Percentiles rank a stretch among this genome's conserved stretches.
Evolutionary conservation across 169 alveolate species (phyloP).

Genomic region (Plasmodium yoelii): DNA sequence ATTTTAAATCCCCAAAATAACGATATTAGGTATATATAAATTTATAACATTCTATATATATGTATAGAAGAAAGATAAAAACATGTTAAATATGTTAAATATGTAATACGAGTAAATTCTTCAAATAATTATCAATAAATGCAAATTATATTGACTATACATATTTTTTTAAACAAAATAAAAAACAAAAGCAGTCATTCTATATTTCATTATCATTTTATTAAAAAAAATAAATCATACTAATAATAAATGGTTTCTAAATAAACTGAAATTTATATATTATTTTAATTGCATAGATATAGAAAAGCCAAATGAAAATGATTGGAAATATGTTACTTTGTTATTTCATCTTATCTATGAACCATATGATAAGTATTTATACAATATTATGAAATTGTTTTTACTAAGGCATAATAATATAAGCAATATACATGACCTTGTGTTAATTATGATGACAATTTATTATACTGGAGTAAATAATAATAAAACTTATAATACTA

Average conservation of each 20-base stretch:
- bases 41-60: no score
- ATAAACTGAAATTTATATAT: conserved; percentile 41
- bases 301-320: conserved; percentile 35
- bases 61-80: no score
- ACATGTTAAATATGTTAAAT: no score
- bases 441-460: conserved; percentile 20
- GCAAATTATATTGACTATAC: no score
- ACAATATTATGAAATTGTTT: conserved; percentile 29
- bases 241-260: conserved; percentile 12
- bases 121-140: no score
- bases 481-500: no score
- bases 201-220: conserved; percentile 32
- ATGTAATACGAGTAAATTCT: no score
- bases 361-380: conserved; percentile 5
- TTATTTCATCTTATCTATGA: conserved; percentile 38
- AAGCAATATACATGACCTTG: conserved; percentile 44
- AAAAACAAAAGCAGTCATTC: no score
- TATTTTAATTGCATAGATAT: conserved; percentile 54
- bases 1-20: no score
- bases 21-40: no score
- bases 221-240: conserved; percentile 13
- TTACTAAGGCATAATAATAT: conserved; percentile 7
- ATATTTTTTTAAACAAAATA: no score
- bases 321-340: conserved; percentile 44
- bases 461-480: conserved; percentile 9